phyloP scores from a whole-genome alignment of 306 rosid genomes.

The Medicago lupulina region DNA sequence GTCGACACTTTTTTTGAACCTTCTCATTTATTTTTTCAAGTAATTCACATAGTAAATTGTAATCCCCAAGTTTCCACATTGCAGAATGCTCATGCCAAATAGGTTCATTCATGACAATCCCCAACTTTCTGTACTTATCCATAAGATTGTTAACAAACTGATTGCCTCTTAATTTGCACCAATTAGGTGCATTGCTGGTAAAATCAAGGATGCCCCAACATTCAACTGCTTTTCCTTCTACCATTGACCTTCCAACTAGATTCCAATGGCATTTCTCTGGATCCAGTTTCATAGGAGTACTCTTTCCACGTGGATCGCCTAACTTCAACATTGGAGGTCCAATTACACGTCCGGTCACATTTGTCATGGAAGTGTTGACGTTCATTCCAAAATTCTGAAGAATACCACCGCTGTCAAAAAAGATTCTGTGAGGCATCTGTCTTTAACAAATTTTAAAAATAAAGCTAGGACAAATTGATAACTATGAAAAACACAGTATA shows the following conservation, averaged over 20 bases:
- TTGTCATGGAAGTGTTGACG: constrained; percentile 61
- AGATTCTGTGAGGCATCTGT: constrained; percentile 16
- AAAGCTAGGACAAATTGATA: background rate
- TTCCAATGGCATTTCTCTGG: constrained; percentile 66
- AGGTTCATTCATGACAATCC: constrained; percentile 61
- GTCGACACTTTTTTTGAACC: constrained; percentile 11
- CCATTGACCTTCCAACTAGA: constrained; percentile 58
- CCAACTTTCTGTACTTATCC: constrained; percentile 47
- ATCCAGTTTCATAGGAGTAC: constrained; percentile 34
- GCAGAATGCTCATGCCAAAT: background rate
- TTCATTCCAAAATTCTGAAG: constrained; percentile 62
- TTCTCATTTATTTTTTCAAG: constrained; percentile 42
- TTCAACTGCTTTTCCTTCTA: constrained; percentile 58
- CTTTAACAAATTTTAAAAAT: background rate
- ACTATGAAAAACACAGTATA: background rate
- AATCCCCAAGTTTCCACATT: constrained; percentile 43
- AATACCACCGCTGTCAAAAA: constrained; percentile 63
- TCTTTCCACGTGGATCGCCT: constrained; percentile 50
- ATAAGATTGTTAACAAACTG: constrained; percentile 49
- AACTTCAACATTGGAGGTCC: constrained; percentile 68
- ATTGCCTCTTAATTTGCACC: background rate
- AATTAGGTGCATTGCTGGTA: background rate
- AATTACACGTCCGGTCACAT: constrained; percentile 72
- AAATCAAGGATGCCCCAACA: constrained; percentile 74
- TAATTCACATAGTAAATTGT: constrained; percentile 39